Evolutionary conservation across 805 yeast genomes (phyloP), one percentile per base, ranked within the genome.

Genomic region (Kuraishia borneana): DNA sequence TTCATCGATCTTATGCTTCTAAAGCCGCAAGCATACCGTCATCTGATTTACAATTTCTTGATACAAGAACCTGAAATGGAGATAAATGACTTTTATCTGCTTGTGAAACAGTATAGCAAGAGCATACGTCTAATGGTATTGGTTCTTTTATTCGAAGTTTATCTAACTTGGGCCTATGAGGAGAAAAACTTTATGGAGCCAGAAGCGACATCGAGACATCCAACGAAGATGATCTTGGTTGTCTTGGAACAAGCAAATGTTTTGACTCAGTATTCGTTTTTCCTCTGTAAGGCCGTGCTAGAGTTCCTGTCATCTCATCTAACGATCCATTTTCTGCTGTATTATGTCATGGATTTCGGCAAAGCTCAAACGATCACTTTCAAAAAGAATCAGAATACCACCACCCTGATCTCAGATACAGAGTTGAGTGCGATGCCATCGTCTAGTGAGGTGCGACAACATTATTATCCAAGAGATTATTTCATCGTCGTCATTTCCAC

Each of bases 131-230:
- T 81, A 25, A 58, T 81, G 43, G 43, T 82, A 3, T 61, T 89
- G 26, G 63, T 81, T 35, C 60, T 83, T 0, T 64, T 92, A 12
- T 85, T 89, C 46, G 96, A 92, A 45, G 89, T 89, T 4, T 92
- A 92, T 51, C 55, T 92, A 34, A 76, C 75, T 1, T 92, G 98
- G 97, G 95, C 95, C 0, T 73, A 78, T 36, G 88, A 82, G 40
- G 98, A 89, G 53, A 74, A 71, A 43, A 69, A 65, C 36, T 47
- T 48, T 26, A 41, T 48, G 21, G 53, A 45, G 18, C 34, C 44
- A 23, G n/a, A 33, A n/a, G 10, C 14, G 6, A 10, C 21, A 31
- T 14, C 31, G 18, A 36, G 6, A 33, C 35, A 9, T 40, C 38
- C 49, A 28, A 56, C 58, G 13, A 42, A 42, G 33, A 43, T 36